A percentile compares a stretch with the other conserved stretches of the same genome.
Conservation (phyloP, 352 stramenopile genomes). For the Peronospora farinosa region DNA sequence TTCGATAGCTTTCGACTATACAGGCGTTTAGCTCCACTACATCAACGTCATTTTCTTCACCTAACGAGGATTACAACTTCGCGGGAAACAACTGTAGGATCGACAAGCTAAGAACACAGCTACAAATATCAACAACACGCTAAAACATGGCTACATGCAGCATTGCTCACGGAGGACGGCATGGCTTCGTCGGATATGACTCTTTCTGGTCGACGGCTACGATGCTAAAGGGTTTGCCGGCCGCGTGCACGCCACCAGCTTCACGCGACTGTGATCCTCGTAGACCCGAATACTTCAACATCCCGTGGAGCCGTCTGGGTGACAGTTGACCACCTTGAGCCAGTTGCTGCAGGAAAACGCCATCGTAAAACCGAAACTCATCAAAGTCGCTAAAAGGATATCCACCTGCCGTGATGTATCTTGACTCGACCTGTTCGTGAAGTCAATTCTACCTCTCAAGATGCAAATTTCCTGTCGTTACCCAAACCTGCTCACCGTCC, state of each 20-base stretch:
- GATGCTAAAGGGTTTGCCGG: slow-evolving; percentile 9
- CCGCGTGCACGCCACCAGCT: slow-evolving; percentile 13
- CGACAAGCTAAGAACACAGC: no score
- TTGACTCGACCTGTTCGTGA: slow-evolving; percentile 40
- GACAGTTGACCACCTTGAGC: slow-evolving; percentile 7
- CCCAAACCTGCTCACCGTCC: slow-evolving; percentile 26
- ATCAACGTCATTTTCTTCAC: no score
- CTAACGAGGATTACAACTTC: no score
- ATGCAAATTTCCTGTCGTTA: slow-evolving; percentile 5
- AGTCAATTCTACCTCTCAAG: slow-evolving; percentile 30
- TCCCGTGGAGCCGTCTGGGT: slow-evolving; percentile 2
- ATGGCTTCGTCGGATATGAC: slow-evolving; percentile 2
- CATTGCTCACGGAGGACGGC: slow-evolving; percentile 1
- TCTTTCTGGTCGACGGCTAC: slow-evolving; percentile 3
- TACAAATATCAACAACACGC: no score
- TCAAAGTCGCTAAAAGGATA: slow-evolving; percentile 24
- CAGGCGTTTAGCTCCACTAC: no score
- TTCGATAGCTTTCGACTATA: no score
- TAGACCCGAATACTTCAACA: slow-evolving; percentile 15
- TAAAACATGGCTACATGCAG: no score
- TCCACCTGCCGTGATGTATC: slow-evolving; percentile 26
- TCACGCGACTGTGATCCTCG: slow-evolving; percentile 9
- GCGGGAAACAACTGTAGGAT: no score
- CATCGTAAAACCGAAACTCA: slow-evolving; percentile 26
- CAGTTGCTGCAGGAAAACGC: slow-evolving; percentile 12